phyloP scores from a whole-genome alignment of 495 filamentous ascomycete species.

The Tuber borchii region DNA sequence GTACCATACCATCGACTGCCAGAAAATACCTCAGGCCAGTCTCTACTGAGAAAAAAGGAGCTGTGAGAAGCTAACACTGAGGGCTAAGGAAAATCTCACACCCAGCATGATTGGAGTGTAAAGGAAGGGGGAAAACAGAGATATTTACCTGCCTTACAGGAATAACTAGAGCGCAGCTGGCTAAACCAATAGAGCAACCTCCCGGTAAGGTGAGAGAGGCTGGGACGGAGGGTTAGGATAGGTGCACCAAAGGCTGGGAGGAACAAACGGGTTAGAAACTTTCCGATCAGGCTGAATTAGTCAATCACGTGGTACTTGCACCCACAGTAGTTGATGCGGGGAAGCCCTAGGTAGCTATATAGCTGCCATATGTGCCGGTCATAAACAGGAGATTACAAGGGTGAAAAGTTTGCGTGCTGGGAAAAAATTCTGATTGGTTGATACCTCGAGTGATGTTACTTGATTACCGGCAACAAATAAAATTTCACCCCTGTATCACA shows the following conservation, averaged over 20 bases:
- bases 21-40: not conserved
- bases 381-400: not conserved
- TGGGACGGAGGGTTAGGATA: not conserved
- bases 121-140: too few relatives aligned
- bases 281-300: not conserved
- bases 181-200: not conserved
- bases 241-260: not conserved
- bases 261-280: not conserved
- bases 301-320: not conserved
- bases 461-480: too few relatives aligned
- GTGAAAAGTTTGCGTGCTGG: not conserved
- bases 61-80: not conserved
- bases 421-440: not conserved
- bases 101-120: too few relatives aligned
- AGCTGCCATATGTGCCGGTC: too few relatives aligned
- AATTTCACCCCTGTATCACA: too few relatives aligned
- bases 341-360: not conserved
- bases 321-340: not conserved
- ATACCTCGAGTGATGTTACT: not conserved
- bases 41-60: too few relatives aligned
- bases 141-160: too few relatives aligned
- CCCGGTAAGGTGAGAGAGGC: too few relatives aligned
- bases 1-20: not conserved
- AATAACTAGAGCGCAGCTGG: too few relatives aligned
- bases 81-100: not conserved